Base-by-base conservation (phyloP, 495 filamentous ascomycete genomes). In the Pseudomonodictys pantanalensis region DNA sequence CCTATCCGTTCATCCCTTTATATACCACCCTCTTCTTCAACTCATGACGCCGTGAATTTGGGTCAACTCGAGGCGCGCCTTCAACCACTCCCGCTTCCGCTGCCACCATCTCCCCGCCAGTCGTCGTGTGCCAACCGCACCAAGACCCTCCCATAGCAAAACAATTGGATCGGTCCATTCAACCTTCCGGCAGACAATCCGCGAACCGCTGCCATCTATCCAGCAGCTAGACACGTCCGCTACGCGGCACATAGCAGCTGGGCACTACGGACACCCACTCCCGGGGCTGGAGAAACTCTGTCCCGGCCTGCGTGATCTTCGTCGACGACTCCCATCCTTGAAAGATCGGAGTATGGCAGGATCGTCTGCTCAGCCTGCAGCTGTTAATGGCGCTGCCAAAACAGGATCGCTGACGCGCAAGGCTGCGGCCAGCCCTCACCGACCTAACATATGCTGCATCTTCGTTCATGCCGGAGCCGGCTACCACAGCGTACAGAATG, bases 391-490 rank as follows among this genome's bases (percentile, higher is more conserved):
- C 35, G 55, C 49, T 35, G 45, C 26, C n/a, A 47, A 42, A 9
- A 23, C 30, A 20, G 52, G 55, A 15, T 20, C 49, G 33, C 55
- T 45, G 48, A 30, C 45, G n/a, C 64, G 60, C 11, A 54, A 65
- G 52, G 54, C 72, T 67, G 70, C 69, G 71, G 53, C 50, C 26
- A 50, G 69, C 52, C 55, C 67, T 38, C 49, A 65, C 57, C 20
- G 64, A 64, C 71, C 77, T 17, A 77, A 82, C 50, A 58, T 81
- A 9, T 81, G 77, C 57, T 88, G 87, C n/a, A 88, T 97, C 30
- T 97, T 96, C 68, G 84, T 97, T 55, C 93, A 98, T 76, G 93
- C 92, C 20, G 93, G 93, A 11, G 93, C 93, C 17, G 93, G 93
- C n/a, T 97, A 87, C 67, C 93, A 98, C 71, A 95, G 89, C 65